Evolutionary conservation across 1,139 yeast genomes (phyloP).

Genomic region (Arxiozyma slooffiae): DNA sequence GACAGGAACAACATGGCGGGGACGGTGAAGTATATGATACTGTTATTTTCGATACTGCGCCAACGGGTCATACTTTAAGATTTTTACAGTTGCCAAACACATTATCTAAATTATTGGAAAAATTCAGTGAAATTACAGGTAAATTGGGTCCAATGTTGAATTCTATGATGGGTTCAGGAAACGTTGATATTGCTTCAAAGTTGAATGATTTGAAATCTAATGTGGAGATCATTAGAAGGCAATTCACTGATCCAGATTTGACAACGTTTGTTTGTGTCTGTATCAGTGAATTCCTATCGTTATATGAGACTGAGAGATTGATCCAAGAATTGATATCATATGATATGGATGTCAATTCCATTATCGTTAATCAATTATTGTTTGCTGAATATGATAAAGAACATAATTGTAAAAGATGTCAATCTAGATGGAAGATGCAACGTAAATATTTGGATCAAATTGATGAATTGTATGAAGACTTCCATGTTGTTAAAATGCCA

Average conservation of each 20-base stretch:
- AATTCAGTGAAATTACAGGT: constrained; percentile 77
- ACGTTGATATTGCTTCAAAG: constrained; percentile 72
- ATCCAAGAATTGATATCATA: constrained; percentile 90
- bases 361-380: constrained; percentile 85
- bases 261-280: constrained; percentile 97
- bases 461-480: constrained; percentile 87
- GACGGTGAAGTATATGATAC: constrained; percentile 58
- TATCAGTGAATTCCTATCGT: constrained; percentile 87
- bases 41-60: constrained; percentile 94
- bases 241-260: constrained; percentile 89
- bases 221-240: constrained; percentile 82
- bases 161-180: constrained; percentile 47
- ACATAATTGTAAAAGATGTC: constrained; percentile 77
- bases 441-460: constrained; percentile 88
- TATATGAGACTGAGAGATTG: constrained; percentile 95
- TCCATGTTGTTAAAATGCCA: constrained; percentile 91
- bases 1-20: constrained; percentile 42
- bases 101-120: constrained; percentile 73
- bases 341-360: constrained; percentile 92
- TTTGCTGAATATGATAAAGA: constrained; percentile 61
- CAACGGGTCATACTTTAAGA: constrained; percentile 94
- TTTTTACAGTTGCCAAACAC: constrained; percentile 91
- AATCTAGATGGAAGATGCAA: constrained; percentile 92
- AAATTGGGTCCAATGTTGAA: constrained; percentile 86
- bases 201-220: constrained; percentile 73